Base-by-base conservation (phyloP, 2,329 filamentous ascomycete species). In the Ascochyta pisi region DNA sequence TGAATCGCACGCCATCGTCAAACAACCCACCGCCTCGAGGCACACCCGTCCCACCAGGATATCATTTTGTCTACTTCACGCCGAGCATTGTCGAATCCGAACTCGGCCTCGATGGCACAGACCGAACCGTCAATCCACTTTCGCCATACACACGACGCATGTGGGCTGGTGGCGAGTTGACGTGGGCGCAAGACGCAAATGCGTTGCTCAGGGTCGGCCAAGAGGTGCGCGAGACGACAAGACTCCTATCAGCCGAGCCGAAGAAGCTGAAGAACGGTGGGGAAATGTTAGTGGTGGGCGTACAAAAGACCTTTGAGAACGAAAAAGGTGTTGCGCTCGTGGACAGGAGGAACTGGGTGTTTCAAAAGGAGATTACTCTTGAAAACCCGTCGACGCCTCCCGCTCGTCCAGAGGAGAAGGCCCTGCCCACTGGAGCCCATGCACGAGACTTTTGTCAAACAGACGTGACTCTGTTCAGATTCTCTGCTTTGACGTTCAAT, bases 401-500 rank as follows among this genome's bases (percentile, higher is more conserved):
- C 3, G 49, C 62, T 4, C 64, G 46, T 34, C 67, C 67, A 2
- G 57, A 63, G 26, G 50, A 61, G 16, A 64, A 65, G 43, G 38
- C 57, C 0, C 26, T 73, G 9, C 72, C 68, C 7, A 37, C 47
- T 4, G 66, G 64, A 6, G 22, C 31, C 9, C 15, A 61, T 26
- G 47, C 39, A 10, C 80, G 89, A 62, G 79, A 81, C 1, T 78
- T 96, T 23, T 83, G 77, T 0, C 91, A 92, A 3, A 87, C 88
- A 5, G 81, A 84, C 1, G 81, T 84, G 4, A 83, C 96, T 2
- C 84, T 99, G 46, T 96, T 96, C 78, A 86, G 94, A 51, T 99
- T 96, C 80, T 94, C 89, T 16, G 93, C 93, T 6, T 83, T 99
- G 41, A 94, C 91, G 2, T 95, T 92, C 80, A 99, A 99, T 76